A percentile compares a stretch with the other conserved stretches of the same genome.
Evolutionary conservation across 257 asterid species (phyloP).

Genomic region (Solanum acaule): DNA sequence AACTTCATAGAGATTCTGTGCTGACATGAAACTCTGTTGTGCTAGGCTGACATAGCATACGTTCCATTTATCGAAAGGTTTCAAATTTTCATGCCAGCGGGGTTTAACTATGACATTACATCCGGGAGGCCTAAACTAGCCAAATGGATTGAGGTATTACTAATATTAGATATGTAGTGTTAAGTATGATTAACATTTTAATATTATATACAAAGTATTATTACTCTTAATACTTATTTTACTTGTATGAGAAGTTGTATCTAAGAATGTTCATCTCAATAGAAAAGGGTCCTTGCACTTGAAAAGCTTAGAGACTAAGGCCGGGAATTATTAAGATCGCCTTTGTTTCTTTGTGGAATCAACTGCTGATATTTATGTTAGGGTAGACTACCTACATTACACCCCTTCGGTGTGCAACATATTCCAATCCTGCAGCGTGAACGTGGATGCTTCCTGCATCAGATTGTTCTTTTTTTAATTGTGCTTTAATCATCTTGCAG

Average conservation of each 20-base stretch:
- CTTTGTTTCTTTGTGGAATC: neutral
- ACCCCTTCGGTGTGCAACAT: neutral
- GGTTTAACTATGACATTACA: constrained; percentile 39
- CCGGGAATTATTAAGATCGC: neutral
- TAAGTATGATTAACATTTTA: neutral
- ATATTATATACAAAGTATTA: neutral
- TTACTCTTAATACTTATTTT: neutral
- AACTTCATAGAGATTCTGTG: neutral
- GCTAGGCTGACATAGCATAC: constrained; percentile 45
- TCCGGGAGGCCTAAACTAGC: constrained; percentile 52
- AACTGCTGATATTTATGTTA: neutral
- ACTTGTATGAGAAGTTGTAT: neutral
- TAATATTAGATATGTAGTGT: neutral
- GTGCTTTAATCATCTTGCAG: constrained; percentile 2
- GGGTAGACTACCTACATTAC: neutral
- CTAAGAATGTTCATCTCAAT: neutral
- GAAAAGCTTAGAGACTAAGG: neutral
- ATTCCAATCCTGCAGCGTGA: neutral
- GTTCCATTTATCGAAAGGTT: constrained; percentile 62
- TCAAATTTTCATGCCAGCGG: constrained; percentile 28
- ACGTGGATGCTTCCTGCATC: neutral
- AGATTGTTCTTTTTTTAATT: neutral
- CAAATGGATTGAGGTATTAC: constrained; percentile 36
- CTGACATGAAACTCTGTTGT: neutral
- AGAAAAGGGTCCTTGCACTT: neutral